Evolutionary conservation across 192 early-diverging fungal genomes (phyloP).

Genomic region (Phycomyces blakesleeanus): DNA sequence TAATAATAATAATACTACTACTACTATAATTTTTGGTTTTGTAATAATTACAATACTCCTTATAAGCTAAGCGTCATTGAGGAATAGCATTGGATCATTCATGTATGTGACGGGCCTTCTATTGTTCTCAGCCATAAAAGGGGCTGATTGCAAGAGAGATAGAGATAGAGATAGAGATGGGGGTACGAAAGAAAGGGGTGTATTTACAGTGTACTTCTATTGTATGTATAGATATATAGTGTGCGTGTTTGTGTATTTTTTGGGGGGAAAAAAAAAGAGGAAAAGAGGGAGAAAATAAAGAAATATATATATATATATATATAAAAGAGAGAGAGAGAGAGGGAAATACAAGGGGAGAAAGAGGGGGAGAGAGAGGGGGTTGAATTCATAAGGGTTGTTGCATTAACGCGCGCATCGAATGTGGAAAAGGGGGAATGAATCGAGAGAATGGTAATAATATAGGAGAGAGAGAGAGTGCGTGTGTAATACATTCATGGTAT

Average conservation of each 20-base stretch:
- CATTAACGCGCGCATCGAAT: conserved; percentile 2
- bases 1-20: too few species aligned
- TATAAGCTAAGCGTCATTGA: too few species aligned
- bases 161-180: not conserved
- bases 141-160: not conserved
- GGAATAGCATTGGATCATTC: not conserved
- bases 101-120: not conserved
- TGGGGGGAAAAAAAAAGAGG: too few species aligned
- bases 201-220: too few species aligned
- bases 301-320: too few species aligned
- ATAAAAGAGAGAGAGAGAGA: too few species aligned
- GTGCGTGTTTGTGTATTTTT: too few species aligned
- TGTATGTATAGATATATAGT: too few species aligned
- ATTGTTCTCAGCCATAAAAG: not conserved
- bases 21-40: too few species aligned
- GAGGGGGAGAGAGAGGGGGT: not conserved
- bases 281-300: too few species aligned
- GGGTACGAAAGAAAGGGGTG: not conserved
- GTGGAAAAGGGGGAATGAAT: not conserved
- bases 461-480: too few species aligned
- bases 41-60: not conserved
- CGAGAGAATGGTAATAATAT: not conserved
- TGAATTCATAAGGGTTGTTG: conserved; percentile 1
- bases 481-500: conserved; percentile 1
- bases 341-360: too few species aligned